A percentile compares a stretch with the other conserved stretches of the same genome.
These are phyloP conservation scores for Kluyveromyces aestuarii DNA, from an alignment of 805 yeast genomes.

Conservation along the genomic window DNA sequence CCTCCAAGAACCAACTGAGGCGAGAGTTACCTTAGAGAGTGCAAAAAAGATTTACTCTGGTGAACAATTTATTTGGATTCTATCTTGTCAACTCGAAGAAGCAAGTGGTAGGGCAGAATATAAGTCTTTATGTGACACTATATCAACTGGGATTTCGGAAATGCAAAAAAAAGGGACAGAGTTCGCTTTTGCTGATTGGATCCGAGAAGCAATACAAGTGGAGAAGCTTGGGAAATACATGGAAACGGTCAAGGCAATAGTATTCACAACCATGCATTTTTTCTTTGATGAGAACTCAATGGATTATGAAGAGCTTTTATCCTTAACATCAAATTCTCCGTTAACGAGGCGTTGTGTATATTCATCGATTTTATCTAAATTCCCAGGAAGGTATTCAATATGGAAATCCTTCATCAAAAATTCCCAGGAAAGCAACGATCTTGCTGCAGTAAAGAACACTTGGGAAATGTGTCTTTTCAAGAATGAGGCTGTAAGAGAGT, in stretches of 20 bases:
- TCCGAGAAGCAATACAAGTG: constrained; percentile 47
- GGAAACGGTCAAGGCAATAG: constrained; percentile 45
- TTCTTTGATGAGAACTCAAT: background rate
- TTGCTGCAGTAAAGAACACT: constrained; percentile 31
- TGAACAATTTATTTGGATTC: constrained; percentile 53
- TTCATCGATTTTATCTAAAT: constrained; percentile 7
- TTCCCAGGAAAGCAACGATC: constrained; percentile 24
- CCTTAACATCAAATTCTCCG: background rate
- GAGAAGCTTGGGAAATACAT: constrained; percentile 29
- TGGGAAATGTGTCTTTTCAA: constrained; percentile 45
- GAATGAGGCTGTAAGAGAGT: constrained; percentile 33
- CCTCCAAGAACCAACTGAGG: constrained; percentile 35
- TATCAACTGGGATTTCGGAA: constrained; percentile 39
- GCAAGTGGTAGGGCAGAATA: constrained; percentile 37
- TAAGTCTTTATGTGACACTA: constrained; percentile 10
- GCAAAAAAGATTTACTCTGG: constrained; percentile 50
- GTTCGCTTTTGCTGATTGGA: constrained; percentile 40
- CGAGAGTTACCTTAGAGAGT: constrained; percentile 44
- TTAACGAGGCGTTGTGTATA: background rate
- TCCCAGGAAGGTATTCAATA: constrained; percentile 36
- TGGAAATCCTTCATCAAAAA: constrained; percentile 42
- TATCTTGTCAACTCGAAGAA: constrained; percentile 62
- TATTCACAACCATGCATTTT: constrained; percentile 30
- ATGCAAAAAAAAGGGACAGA: constrained; percentile 34
- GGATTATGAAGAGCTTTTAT: background rate